Conservation (phyloP, 2,329 filamentous ascomycete genomes). For the Aspergillus sp. region DNA sequence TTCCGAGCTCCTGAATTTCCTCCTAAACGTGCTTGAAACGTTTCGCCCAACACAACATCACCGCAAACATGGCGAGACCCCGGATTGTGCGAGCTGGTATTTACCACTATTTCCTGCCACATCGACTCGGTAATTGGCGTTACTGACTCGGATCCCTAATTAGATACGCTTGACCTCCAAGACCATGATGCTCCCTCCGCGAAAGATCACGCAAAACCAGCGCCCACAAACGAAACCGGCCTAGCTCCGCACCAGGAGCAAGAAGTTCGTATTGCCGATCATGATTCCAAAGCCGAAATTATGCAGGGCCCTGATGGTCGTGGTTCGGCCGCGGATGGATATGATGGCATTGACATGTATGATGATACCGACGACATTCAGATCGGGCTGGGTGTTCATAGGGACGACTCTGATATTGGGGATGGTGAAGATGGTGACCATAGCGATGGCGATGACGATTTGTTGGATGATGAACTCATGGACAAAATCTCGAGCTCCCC, state of each 20-base stretch:
- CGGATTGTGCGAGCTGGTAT: slow-evolving; percentile 49
- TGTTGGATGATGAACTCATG: slow-evolving; percentile 90
- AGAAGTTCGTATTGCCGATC: slow-evolving; percentile 75
- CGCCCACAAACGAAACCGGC: slow-evolving; percentile 50
- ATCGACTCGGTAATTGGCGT: not conserved
- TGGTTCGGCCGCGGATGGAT: slow-evolving; percentile 39
- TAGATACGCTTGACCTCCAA: slow-evolving; percentile 95
- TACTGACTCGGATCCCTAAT: not conserved
- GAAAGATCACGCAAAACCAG: slow-evolving; percentile 69
- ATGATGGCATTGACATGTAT: slow-evolving; percentile 34
- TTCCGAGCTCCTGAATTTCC: slow-evolving; percentile 21
- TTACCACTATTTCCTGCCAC: not conserved
- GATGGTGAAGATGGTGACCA: slow-evolving; percentile 48
- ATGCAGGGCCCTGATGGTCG: slow-evolving; percentile 63
- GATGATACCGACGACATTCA: slow-evolving; percentile 32
- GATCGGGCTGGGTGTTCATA: slow-evolving; percentile 10
- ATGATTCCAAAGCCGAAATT: slow-evolving; percentile 74
- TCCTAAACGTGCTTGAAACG: slow-evolving; percentile 12
- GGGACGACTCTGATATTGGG: slow-evolving; percentile 20
- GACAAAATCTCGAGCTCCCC: slow-evolving; percentile 98
- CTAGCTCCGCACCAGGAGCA: slow-evolving; percentile 82
- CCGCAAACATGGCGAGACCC: slow-evolving; percentile 40
- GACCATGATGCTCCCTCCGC: slow-evolving; percentile 78
- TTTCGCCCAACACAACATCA: slow-evolving; percentile 8
- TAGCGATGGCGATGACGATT: slow-evolving; percentile 66